Conservation (phyloP, 2,329 filamentous ascomycete genomes). For the Ascochyta pisi region DNA sequence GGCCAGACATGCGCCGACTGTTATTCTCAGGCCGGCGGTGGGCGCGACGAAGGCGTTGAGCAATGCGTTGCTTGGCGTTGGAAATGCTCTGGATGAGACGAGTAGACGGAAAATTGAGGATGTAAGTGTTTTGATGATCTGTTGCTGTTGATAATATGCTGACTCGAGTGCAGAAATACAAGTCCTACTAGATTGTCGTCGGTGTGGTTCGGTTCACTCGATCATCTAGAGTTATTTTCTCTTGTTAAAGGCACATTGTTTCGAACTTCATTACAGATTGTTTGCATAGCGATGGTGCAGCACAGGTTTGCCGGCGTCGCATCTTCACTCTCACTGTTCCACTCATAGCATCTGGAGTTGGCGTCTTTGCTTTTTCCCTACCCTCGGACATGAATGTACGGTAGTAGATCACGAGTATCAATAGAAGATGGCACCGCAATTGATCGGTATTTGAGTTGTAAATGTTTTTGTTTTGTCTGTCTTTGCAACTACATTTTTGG, state of each 20-base stretch:
- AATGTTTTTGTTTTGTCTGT: neutral
- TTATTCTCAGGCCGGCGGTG: conserved; percentile 88
- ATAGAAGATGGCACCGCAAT: neutral
- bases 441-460: neutral
- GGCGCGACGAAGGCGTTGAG: conserved; percentile 88
- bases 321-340: conserved; percentile 4
- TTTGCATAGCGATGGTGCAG: conserved; percentile 27
- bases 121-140: conserved; percentile 64
- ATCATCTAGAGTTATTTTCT: no score
- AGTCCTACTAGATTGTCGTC: conserved; percentile 28
- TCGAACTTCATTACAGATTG: conserved; percentile 7
- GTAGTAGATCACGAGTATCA: neutral
- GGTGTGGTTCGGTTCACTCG: no score
- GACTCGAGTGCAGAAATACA: conserved; percentile 38
- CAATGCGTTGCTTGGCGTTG: conserved; percentile 88
- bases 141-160: neutral
- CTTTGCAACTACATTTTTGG: neutral
- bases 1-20: conserved; percentile 83
- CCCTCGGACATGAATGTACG: neutral
- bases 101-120: conserved; percentile 85
- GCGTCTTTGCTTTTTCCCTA: neutral
- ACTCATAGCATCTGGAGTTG: neutral
- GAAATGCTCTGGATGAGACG: conserved; percentile 85
- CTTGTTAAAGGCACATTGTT: neutral
- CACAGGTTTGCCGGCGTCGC: conserved; percentile 6